Conservation (phyloP, 2,329 filamentous ascomycete species). For the Rutstroemia sydowiana region DNA sequence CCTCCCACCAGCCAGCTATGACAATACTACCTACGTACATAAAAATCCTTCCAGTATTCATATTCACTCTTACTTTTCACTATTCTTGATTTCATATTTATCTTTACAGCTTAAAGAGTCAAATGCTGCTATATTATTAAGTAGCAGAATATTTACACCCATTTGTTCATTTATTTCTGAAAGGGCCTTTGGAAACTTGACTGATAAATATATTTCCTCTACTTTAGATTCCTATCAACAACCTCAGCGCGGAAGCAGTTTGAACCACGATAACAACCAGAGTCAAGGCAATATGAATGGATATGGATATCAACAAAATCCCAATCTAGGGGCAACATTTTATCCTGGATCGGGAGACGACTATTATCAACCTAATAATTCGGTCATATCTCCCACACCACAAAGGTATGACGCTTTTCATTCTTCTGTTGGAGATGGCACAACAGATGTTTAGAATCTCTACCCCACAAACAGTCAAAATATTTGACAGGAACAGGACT, state of each 20-base stretch:
- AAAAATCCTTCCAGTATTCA: neutral
- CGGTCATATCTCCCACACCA: conserved; percentile 58
- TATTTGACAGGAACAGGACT: neutral
- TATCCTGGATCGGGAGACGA: conserved; percentile 61
- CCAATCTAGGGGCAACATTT: conserved; percentile 53
- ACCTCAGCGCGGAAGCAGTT: conserved; percentile 4
- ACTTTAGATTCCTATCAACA: conserved; percentile 1
- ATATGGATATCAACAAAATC: conserved; percentile 15
- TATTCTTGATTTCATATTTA: neutral
- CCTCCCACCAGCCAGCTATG: neutral
- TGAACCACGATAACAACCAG: neutral
- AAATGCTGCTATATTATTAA: neutral
- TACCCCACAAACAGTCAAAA: neutral
- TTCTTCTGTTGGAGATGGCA: neutral
- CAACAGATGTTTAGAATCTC: neutral
- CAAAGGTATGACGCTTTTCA: conserved; percentile 46
- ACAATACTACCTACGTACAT: neutral
- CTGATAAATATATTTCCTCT: neutral
- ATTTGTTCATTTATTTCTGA: neutral
- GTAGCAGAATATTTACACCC: neutral
- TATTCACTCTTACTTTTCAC: neutral
- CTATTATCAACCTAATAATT: conserved; percentile 46
- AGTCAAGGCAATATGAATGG: conserved; percentile 11
- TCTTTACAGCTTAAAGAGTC: neutral
- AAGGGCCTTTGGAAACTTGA: neutral